phyloP scores from a whole-genome alignment of 352 stramenopile species.

The Pythium rishiriense region DNA sequence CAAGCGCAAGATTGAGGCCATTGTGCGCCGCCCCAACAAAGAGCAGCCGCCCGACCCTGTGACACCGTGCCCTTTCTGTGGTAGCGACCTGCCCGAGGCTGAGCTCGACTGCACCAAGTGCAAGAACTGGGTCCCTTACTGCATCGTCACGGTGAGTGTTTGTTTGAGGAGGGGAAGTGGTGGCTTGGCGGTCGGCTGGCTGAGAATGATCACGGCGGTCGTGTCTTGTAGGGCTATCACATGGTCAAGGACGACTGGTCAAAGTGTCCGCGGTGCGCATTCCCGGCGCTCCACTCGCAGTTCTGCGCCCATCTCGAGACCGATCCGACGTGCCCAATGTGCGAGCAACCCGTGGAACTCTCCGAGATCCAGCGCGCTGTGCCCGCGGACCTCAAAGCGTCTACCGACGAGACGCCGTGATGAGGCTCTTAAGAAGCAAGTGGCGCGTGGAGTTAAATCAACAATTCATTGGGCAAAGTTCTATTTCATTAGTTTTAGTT shows the following conservation, averaged over 20 bases:
- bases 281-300: slow-evolving; percentile 89
- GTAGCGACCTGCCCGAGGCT: slow-evolving; percentile 70
- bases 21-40: slow-evolving; percentile 91
- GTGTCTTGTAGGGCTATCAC: slow-evolving; percentile 78
- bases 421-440: neutral
- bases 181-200: no score
- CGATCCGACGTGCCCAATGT: slow-evolving; percentile 77
- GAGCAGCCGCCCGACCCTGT: slow-evolving; percentile 71
- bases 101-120: slow-evolving; percentile 91
- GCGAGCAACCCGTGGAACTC: slow-evolving; percentile 50
- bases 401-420: slow-evolving; percentile 22
- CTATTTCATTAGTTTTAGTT: slow-evolving; percentile 4
- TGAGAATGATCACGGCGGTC: neutral
- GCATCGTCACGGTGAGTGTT: slow-evolving; percentile 81
- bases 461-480: no score
- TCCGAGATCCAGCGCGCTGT: slow-evolving; percentile 24
- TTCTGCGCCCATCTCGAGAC: slow-evolving; percentile 80
- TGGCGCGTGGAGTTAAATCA: no score
- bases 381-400: slow-evolving; percentile 14
- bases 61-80: slow-evolving; percentile 87
- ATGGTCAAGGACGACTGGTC: slow-evolving; percentile 94
- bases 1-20: slow-evolving; percentile 94
- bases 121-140: slow-evolving; percentile 93
- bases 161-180: neutral
- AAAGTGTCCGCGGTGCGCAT: slow-evolving; percentile 85